Base-by-base conservation (phyloP, 768 basidiomycete species). In the Scleroderma citrinum region DNA sequence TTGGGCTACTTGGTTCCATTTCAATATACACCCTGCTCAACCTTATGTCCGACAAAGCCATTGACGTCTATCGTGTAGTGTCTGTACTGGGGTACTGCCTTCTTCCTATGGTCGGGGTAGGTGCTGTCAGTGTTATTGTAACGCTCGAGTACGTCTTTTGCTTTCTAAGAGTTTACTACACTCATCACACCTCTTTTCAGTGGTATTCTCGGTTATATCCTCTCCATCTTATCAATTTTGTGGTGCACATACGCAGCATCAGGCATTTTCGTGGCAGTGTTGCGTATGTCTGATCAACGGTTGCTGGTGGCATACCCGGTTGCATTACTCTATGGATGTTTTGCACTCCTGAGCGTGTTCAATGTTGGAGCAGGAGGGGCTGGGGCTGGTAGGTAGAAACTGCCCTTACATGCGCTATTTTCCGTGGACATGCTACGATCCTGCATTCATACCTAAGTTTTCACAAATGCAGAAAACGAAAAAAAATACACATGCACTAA, bases 241-340 rank as follows among this genome's bases (percentile, higher is more conserved):
- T 99, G 96, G 96, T 98, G 93, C 71, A 96, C 96, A 31, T 92
- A 95, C 61, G 81, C 94, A 6, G 95, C 96, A 11, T 94, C 91
- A 2, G 86, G 85, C 13, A 98, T 99, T 48, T 98, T 99, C 59
- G 92, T 95, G 8, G 87, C 91, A 2, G 93, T 97, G 34, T 74
- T 99, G 44, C 81, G 90, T 55, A 94, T 99, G 90, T 92, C 91
- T 8, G 87, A 94, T 55, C 96, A 99, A 65, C 78, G 94, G 42
- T 73, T 97, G 23, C 80, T 99, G 20, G 93, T 99, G 35, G 96
- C 94, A 55, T 99, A 99, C 69, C 96, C 96, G 11, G 83, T 98
- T 45, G 92, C 90, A 32, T 70, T 99, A 46, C 72, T 98, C 20
- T 99, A 96, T 59, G 92, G 92, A 17, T 95, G 92, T 67, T 95